Evolutionary conservation across 352 stramenopile species (phyloP), one percentile per base, ranked within the genome.

Genomic region (Aphanomyces astaci): DNA sequence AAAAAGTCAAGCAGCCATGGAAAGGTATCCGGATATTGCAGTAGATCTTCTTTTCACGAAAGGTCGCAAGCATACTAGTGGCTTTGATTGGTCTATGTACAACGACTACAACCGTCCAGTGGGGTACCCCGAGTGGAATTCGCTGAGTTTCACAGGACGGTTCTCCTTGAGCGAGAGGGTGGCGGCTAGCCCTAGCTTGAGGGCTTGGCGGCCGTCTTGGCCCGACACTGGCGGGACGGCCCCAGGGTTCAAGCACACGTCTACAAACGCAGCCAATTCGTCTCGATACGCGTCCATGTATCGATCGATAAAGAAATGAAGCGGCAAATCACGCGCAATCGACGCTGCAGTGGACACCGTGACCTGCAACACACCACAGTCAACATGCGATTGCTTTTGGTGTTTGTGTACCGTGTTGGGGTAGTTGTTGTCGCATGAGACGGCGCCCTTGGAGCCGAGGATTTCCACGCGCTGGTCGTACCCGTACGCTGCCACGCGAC

Each of bases 381-480:
- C 76, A 80, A 95, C n/a, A n/a, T n/a, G n/a, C n/a, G n/a, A n/a
- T n/a, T n/a, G n/a, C n/a, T n/a, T n/a, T n/a, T n/a, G 45, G 90
- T 82, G n/a, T 15, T 15, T 33, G 53, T 81, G 82, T 49, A 86
- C 87, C 56, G 86, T 95, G 76, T 96, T 97, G 53, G 91, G 80
- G 78, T 97, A 94, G 22, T 97, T 93, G 79, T 98, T 98, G 72
- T 97, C 90, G 54, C 89, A 97, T 52, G 72, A 73, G 10, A 81
- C 93, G 62, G 96, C 96, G 31, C 90, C 93, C 71, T 93, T 90
- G 2, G 87, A 96, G 40, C 93, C 93, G 19, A 98, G 78, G 22
- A 95, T 87, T 74, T 98, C 91, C 11, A 93, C 93, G 73, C 93
- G 90, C 73, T 98, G 93, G 78, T 98, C 93, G 76, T 98, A 98